Conservation (phyloP, 1,284 basidiomycete species). For the Hypsizygus ulmarius region DNA sequence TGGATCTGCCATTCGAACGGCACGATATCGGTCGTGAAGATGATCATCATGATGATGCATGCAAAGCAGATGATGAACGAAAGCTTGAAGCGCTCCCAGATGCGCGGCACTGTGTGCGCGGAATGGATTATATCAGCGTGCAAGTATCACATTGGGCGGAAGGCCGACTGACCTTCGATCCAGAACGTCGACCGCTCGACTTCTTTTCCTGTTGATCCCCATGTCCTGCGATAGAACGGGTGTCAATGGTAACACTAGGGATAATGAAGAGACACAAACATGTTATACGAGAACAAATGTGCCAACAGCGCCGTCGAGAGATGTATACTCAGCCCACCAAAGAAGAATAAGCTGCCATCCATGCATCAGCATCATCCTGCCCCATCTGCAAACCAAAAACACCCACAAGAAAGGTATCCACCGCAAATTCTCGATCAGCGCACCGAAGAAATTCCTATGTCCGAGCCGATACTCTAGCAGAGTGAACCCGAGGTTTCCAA, state of each 20-base stretch:
- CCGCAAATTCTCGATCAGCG: conserved; percentile 63
- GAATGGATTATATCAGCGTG: too few relatives aligned
- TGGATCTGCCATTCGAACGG: conserved; percentile 66
- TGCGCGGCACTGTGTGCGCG: conserved; percentile 61
- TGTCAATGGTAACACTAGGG: neutral
- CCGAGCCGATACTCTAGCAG: conserved; percentile 77
- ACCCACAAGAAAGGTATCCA: conserved; percentile 82
- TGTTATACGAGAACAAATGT: conserved; percentile 68
- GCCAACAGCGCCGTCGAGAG: conserved; percentile 73
- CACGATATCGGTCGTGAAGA: conserved; percentile 51
- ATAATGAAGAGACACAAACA: conserved; percentile 29
- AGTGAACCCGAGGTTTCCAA: conserved; percentile 76
- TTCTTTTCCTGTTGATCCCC: conserved; percentile 79
- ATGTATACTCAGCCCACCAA: conserved; percentile 76
- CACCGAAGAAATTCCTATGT: conserved; percentile 49
- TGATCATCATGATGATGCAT: conserved; percentile 52
- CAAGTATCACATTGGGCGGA: conserved; percentile 8
- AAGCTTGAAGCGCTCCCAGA: conserved; percentile 71
- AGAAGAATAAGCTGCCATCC: conserved; percentile 72
- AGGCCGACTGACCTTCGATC: conserved; percentile 53
- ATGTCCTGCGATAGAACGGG: conserved; percentile 53
- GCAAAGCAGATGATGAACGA: conserved; percentile 58
- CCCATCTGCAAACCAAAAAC: neutral
- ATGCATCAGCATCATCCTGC: neutral
- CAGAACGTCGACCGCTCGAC: conserved; percentile 85